These are phyloP conservation scores for Psophocarpus tetragonolobus DNA, from an alignment of 306 rosid species.

Conservation along the genomic window DNA sequence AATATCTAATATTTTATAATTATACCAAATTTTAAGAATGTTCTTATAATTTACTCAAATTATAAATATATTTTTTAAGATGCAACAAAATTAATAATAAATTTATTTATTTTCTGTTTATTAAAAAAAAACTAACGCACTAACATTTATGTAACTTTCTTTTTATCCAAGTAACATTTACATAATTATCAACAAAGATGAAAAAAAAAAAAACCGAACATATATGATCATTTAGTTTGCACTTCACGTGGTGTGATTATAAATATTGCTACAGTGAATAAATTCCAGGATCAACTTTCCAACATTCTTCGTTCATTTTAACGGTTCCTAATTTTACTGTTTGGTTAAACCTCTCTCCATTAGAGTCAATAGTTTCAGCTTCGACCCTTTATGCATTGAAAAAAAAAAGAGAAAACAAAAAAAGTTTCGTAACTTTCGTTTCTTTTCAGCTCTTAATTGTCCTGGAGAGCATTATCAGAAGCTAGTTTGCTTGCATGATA, in stretches of 20 bases:
- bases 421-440: neutral
- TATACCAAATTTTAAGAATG: no score
- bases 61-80: no score
- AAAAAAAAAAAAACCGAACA: neutral
- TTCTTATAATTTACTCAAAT: no score
- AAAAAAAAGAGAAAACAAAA: neutral
- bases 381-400: neutral
- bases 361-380: neutral
- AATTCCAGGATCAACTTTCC: neutral
- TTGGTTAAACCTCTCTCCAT: neutral
- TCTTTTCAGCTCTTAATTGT: neutral
- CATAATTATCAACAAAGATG: neutral
- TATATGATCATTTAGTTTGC: neutral
- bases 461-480: constrained; percentile 7
- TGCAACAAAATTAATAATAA: neutral
- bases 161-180: no score
- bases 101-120: neutral
- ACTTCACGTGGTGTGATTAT: neutral
- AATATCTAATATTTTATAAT: no score
- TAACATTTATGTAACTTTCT: neutral
- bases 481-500: constrained; percentile 34
- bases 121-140: neutral
- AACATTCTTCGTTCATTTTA: neutral
- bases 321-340: constrained; percentile 32
- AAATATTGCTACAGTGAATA: neutral